These are phyloP conservation scores for Metschnikowia drakensbergensis DNA, from an alignment of 805 yeast genomes.

Conservation along the genomic window DNA sequence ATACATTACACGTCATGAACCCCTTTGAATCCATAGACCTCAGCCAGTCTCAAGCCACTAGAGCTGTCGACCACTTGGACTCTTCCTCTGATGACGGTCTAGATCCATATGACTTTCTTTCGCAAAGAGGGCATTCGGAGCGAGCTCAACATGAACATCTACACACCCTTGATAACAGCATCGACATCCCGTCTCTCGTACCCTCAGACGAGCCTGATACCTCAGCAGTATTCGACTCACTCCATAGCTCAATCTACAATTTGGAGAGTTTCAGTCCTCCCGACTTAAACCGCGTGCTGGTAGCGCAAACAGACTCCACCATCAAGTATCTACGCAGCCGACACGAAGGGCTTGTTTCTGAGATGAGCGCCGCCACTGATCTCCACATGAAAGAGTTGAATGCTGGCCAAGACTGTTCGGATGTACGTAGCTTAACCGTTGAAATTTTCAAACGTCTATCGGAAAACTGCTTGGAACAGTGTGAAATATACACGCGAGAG, in stretches of 20 bases:
- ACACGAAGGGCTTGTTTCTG: constrained; percentile 6
- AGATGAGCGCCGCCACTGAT: constrained; percentile 5
- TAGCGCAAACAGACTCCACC: not conserved
- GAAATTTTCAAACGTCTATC: constrained; percentile 25
- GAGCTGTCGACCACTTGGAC: not conserved
- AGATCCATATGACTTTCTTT: constrained; percentile 20
- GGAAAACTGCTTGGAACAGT: constrained; percentile 41
- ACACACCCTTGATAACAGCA: constrained; percentile 1
- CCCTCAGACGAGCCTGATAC: not conserved
- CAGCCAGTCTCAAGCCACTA: constrained; percentile 8
- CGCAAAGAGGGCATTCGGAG: constrained; percentile 5
- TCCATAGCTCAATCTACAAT: not conserved
- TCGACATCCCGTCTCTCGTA: not conserved
- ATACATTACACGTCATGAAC: not conserved
- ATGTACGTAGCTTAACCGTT: constrained; percentile 1
- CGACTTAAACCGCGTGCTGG: not conserved
- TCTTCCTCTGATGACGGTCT: constrained; percentile 20
- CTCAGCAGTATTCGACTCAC: not conserved
- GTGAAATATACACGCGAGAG: constrained; percentile 44
- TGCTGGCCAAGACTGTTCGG: constrained; percentile 13
- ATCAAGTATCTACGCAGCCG: constrained; percentile 3
- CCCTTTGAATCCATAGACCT: constrained; percentile 19
- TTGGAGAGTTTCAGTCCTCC: not conserved
- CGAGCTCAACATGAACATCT: not conserved
- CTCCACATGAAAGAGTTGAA: constrained; percentile 7